Evolutionary conservation across 805 yeast genomes (phyloP).

Genomic region (Suhomyces prunicola): DNA sequence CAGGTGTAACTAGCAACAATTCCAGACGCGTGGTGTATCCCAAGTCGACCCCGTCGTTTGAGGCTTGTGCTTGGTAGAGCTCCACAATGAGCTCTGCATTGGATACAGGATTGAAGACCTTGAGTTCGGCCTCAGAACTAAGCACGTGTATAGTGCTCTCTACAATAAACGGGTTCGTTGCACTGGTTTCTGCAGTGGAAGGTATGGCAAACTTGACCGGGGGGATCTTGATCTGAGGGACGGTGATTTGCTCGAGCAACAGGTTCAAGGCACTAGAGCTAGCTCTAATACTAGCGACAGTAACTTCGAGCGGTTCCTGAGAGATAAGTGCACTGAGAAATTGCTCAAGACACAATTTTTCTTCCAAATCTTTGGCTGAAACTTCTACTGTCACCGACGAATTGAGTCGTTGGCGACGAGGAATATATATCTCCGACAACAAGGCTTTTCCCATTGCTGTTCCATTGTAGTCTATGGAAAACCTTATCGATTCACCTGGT

Average conservation of each 20-base stretch:
- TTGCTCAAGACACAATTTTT: constrained; percentile 22
- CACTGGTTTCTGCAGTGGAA: background rate
- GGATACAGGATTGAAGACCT: constrained; percentile 50
- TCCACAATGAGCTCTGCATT: constrained; percentile 45
- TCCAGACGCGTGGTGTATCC: constrained; percentile 46
- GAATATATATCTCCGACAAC: constrained; percentile 19
- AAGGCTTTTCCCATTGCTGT: constrained; percentile 27
- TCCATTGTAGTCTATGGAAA: constrained; percentile 29
- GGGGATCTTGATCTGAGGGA: constrained; percentile 21
- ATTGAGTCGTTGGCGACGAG: constrained; percentile 13
- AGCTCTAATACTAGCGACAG: constrained; percentile 23
- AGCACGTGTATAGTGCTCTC: constrained; percentile 53
- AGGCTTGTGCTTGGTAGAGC: constrained; percentile 47
- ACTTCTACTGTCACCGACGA: constrained; percentile 13
- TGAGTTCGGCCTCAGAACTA: constrained; percentile 52
- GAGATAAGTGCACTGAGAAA: constrained; percentile 40
- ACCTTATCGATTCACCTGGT: constrained; percentile 18
- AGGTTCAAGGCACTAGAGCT: constrained; percentile 11
- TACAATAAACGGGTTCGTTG: constrained; percentile 39
- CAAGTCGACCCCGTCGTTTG: constrained; percentile 42
- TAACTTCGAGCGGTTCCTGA: constrained; percentile 30
- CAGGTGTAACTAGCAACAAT: constrained; percentile 48
- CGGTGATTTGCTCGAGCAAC: constrained; percentile 16
- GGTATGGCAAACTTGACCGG: constrained; percentile 19
- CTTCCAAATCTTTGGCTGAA: constrained; percentile 11